Evolutionary conservation across 139 green algal genomes (phyloP).

Genomic region (Raphidocelis subcapitata): DNA sequence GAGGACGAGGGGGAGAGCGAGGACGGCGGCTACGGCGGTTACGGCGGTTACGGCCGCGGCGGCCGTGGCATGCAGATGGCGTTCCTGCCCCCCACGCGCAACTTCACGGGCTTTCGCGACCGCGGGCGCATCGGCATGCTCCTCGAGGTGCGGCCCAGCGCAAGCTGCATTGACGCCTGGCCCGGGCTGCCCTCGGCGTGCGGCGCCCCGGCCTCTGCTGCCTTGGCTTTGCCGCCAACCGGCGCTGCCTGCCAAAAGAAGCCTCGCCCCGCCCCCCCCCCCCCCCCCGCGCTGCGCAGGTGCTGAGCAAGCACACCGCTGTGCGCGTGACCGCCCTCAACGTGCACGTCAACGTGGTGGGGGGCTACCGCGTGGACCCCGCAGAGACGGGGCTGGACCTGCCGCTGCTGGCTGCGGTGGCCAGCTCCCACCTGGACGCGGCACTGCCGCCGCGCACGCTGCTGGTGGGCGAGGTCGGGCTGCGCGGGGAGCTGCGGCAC

Average conservation of each 20-base stretch:
- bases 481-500: conserved; percentile 70
- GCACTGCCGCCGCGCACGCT: conserved; percentile 17
- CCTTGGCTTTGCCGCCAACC: too few relatives aligned
- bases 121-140: conserved; percentile 69
- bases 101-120: conserved; percentile 4
- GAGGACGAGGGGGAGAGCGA: conserved; percentile 7
- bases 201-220: too few relatives aligned
- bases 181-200: too few relatives aligned
- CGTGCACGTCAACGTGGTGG: conserved; percentile 77
- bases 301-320: conserved; percentile 72
- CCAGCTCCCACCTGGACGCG: conserved; percentile 48
- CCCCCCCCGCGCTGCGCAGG: too few relatives aligned
- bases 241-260: too few relatives aligned
- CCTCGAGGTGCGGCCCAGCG: too few relatives aligned
- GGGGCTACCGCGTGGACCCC: conserved; percentile 46
- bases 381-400: conserved; percentile 76
- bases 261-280: too few relatives aligned
- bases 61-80: background rate
- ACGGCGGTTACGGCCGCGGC: too few relatives aligned
- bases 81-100: too few relatives aligned
- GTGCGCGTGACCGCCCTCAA: conserved; percentile 46
- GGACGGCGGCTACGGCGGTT: background rate
- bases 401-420: conserved; percentile 65
- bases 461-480: conserved; percentile 74
- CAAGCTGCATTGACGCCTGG: too few relatives aligned